These are phyloP conservation scores for Penicillium italicum DNA, from an alignment of 2,329 filamentous ascomycete genomes.

Conservation along the genomic window DNA sequence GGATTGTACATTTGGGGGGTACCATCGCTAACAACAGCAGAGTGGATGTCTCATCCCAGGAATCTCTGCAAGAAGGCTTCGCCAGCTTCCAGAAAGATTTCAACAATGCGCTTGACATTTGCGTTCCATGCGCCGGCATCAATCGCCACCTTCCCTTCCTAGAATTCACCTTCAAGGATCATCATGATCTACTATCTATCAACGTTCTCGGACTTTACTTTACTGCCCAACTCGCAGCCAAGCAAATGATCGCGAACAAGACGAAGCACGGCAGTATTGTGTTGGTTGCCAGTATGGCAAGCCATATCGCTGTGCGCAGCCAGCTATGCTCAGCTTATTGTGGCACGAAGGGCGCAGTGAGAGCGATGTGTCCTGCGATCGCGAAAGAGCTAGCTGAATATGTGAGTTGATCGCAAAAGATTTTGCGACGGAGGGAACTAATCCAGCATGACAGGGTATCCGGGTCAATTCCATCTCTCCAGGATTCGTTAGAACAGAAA, in stretches of 20 bases:
- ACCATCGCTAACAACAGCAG: constrained; percentile 16
- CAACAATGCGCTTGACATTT: constrained; percentile 41
- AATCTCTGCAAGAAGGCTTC: constrained; percentile 34
- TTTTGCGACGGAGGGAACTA: neutral
- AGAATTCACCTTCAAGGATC: constrained; percentile 44
- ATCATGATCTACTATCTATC: constrained; percentile 42
- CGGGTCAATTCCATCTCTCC: constrained; percentile 44
- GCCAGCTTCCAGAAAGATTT: constrained; percentile 35
- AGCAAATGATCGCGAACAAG: constrained; percentile 51
- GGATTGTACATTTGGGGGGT: neutral
- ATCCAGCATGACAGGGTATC: constrained; percentile 32
- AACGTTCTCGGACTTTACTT: constrained; percentile 48
- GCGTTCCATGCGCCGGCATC: constrained; percentile 47
- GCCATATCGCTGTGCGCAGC: constrained; percentile 50
- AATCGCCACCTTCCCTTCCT: constrained; percentile 46
- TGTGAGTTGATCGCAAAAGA: constrained; percentile 18
- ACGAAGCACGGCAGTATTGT: constrained; percentile 53
- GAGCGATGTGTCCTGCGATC: constrained; percentile 48
- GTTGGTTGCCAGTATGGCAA: constrained; percentile 53
- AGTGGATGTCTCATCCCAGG: constrained; percentile 40
- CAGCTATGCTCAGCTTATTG: constrained; percentile 50
- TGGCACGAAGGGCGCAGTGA: constrained; percentile 48
- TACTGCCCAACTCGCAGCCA: constrained; percentile 48
- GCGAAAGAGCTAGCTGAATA: constrained; percentile 45
- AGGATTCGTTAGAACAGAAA: constrained; percentile 37